phyloP scores from a whole-genome alignment of 2,329 filamentous ascomycete genomes.

The Periconia digitata region DNA sequence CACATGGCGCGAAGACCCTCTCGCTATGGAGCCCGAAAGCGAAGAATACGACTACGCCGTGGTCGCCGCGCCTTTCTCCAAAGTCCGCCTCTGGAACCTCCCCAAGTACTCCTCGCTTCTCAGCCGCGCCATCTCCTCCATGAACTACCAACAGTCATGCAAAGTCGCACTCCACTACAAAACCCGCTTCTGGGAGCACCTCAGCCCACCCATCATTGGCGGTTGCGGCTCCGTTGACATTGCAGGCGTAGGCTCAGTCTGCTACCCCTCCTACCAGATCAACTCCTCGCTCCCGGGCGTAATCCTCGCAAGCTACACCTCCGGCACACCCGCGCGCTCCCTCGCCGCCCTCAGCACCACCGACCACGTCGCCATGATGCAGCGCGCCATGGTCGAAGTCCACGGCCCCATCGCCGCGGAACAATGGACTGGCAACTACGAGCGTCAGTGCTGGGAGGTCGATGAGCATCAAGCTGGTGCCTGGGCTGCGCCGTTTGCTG shows the following conservation, averaged over 20 bases:
- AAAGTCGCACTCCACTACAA: constrained; percentile 69
- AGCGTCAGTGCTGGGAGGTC: constrained; percentile 66
- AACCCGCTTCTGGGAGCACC: constrained; percentile 63
- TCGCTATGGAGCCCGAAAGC: constrained; percentile 47
- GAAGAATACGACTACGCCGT: constrained; percentile 67
- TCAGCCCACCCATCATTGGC: constrained; percentile 61
- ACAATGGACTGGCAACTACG: constrained; percentile 66
- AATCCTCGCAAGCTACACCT: constrained; percentile 62
- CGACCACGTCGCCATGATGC: constrained; percentile 64
- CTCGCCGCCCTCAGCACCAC: constrained; percentile 55
- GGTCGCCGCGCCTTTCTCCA: constrained; percentile 65
- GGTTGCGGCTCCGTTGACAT: constrained; percentile 65
- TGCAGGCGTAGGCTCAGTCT: constrained; percentile 62
- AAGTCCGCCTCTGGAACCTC: constrained; percentile 64
- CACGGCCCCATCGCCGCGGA: constrained; percentile 62
- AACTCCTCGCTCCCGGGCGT: constrained; percentile 65
- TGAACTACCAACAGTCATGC: constrained; percentile 55
- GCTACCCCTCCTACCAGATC: constrained; percentile 68
- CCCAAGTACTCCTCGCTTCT: constrained; percentile 56
- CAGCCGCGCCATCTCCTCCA: constrained; percentile 49
- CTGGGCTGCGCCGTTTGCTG: constrained; percentile 63
- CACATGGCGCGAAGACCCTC: constrained; percentile 55
- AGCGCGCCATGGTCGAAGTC: constrained; percentile 68
- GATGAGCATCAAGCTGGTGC: constrained; percentile 64
- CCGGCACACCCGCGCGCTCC: constrained; percentile 48